phyloP scores from a whole-genome alignment of 345 rosid genomes.

The Salix brachista region DNA sequence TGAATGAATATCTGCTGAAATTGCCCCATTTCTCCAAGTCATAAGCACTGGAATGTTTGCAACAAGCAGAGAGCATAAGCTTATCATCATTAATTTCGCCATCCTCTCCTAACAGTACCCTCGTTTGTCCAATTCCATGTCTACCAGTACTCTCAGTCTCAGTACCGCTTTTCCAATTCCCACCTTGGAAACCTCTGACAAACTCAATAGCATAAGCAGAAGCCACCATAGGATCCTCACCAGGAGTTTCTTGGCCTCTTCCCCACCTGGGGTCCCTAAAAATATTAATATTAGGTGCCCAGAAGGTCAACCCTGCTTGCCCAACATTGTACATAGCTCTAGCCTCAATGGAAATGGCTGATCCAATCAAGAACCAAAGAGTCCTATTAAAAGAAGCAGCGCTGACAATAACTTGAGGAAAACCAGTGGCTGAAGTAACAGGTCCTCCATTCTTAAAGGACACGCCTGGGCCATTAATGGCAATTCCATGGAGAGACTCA shows the following conservation, averaged over 20 bases:
- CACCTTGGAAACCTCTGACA: conserved; percentile 73
- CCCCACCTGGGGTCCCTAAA: conserved; percentile 98
- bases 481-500: conserved; percentile 84
- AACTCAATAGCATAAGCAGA: conserved; percentile 68
- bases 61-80: conserved; percentile 90
- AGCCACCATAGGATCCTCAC: conserved; percentile 83
- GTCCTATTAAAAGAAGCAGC: conserved; percentile 73
- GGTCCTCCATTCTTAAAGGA: conserved; percentile 50
- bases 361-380: conserved; percentile 71
- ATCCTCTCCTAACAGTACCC: conserved; percentile 24
- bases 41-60: conserved; percentile 89
- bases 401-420: conserved; percentile 75
- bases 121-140: conserved; percentile 19
- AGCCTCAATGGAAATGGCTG: conserved; percentile 66
- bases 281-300: conserved; percentile 90
- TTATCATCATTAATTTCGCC: conserved; percentile 31
- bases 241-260: conserved; percentile 93
- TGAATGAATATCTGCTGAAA: conserved; percentile 73
- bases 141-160: conserved; percentile 4
- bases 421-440: conserved; percentile 61
- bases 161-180: conserved; percentile 18
- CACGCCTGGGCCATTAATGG: conserved; percentile 83
- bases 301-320: conserved; percentile 83
- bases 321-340: conserved; percentile 83
- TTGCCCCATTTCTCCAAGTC: conserved; percentile 81